Evolutionary conservation across 768 basidiomycete genomes (phyloP).

Genomic region (Rhodotorula kratochvilovae): DNA sequence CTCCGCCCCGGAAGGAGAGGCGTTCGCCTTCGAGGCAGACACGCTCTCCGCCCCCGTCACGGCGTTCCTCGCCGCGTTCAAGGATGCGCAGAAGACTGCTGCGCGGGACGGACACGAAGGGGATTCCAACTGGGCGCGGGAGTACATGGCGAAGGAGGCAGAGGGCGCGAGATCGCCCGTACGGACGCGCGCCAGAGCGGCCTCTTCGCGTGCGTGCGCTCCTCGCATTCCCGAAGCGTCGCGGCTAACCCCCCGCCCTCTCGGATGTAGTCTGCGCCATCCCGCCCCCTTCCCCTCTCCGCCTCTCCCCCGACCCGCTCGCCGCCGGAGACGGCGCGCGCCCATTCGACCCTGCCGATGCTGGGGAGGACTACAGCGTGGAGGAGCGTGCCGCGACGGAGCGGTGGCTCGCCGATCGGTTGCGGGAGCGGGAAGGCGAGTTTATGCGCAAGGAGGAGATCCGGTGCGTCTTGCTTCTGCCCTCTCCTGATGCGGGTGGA

Average conservation of each 20-base stretch:
- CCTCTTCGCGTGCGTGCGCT: not conserved
- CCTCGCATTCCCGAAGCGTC: no score
- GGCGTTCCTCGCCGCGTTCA: conserved; percentile 2
- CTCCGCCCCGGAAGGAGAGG: not conserved
- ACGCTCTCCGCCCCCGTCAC: conserved; percentile 1
- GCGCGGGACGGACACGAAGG: no score
- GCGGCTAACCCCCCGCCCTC: no score
- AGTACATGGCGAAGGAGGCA: no score
- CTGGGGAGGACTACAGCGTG: not conserved
- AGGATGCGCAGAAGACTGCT: not conserved
- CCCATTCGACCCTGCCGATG: not conserved
- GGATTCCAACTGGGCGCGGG: no score
- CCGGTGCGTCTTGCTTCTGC: not conserved
- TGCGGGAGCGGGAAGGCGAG: conserved; percentile 16
- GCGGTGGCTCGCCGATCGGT: conserved; percentile 15
- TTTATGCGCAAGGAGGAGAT: conserved; percentile 19
- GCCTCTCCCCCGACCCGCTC: no score
- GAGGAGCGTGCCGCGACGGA: conserved; percentile 5
- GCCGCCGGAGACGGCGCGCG: no score
- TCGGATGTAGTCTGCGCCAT: no score
- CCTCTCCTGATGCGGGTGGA: no score
- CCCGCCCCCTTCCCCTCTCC: no score
- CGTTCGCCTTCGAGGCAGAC: not conserved
- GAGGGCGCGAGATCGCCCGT: not conserved
- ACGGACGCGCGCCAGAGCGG: not conserved